Conservation (phyloP, 306 rosid genomes). For the Abrus precatorius region DNA sequence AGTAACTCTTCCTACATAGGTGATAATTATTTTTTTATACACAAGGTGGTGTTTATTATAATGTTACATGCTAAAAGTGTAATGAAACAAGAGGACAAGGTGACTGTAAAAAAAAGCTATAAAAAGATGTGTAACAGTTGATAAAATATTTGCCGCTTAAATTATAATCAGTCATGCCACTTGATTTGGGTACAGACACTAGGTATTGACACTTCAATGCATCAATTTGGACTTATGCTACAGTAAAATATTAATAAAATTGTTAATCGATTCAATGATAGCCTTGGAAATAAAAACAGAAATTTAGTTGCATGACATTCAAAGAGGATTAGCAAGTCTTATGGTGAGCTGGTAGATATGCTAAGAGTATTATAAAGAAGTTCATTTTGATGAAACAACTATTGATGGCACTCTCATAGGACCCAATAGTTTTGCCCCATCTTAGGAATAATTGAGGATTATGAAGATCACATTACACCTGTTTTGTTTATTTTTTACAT, state of each 20-base stretch:
- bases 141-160: slow-evolving; percentile 34
- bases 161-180: slow-evolving; percentile 42
- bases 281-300: neutral
- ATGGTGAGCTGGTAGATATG: neutral
- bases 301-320: neutral
- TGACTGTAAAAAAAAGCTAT: neutral
- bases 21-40: slow-evolving; percentile 11
- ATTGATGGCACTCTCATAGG: neutral
- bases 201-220: slow-evolving; percentile 21
- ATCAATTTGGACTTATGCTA: neutral
- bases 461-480: neutral
- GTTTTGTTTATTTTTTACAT: neutral
- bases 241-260: neutral
- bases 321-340: neutral
- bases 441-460: neutral
- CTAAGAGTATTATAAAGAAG: neutral
- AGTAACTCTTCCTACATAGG: slow-evolving; percentile 18
- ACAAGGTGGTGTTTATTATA: slow-evolving; percentile 15
- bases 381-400: neutral
- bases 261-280: neutral
- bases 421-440: neutral
- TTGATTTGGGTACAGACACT: slow-evolving; percentile 27
- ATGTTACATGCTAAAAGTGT: neutral
- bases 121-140: neutral
- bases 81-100: neutral